A percentile compares a stretch with the other conserved stretches of the same genome.
These are phyloP conservation scores for Penicillium odoratum DNA, from an alignment of 495 filamentous ascomycete species.

Conservation along the genomic window DNA sequence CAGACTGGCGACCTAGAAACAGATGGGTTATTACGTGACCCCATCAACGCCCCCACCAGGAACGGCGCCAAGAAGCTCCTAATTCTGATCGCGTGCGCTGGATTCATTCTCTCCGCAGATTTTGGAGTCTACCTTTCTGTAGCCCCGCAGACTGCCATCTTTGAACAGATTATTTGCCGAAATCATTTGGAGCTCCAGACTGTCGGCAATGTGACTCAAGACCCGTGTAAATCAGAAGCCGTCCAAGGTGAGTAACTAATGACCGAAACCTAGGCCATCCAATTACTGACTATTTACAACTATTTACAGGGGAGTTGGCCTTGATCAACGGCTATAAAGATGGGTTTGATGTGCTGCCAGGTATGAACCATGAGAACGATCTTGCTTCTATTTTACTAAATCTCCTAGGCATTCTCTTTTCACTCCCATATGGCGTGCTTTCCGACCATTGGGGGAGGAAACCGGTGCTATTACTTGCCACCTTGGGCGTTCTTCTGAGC, in stretches of 20 bases:
- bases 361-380: conserved; percentile 10
- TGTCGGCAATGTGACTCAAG: not conserved
- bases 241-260: conserved; percentile 31
- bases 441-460: conserved; percentile 47
- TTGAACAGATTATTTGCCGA: conserved; percentile 43
- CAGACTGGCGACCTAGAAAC: not conserved
- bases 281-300: not conserved
- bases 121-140: conserved; percentile 29
- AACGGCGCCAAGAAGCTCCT: conserved; percentile 19
- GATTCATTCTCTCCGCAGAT: conserved; percentile 23
- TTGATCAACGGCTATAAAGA: conserved; percentile 43
- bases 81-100: conserved; percentile 17
- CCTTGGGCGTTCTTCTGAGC: conserved; percentile 34
- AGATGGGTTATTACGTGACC: not conserved
- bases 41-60: not conserved
- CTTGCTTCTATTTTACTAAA: too few relatives aligned
- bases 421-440: conserved; percentile 35
- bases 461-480: conserved; percentile 36
- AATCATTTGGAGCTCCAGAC: conserved; percentile 22
- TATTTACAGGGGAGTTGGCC: conserved; percentile 31
- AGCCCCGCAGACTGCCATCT: conserved; percentile 39
- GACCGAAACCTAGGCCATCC: not conserved
- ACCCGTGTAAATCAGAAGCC: conserved; percentile 40
- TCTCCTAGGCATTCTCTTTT: conserved; percentile 31
- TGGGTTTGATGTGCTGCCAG: conserved; percentile 37